Evolutionary conservation across 225 moss, liverwort and hornwort species (phyloP).

Genomic region (Pseudisothecium myosuroides): DNA sequence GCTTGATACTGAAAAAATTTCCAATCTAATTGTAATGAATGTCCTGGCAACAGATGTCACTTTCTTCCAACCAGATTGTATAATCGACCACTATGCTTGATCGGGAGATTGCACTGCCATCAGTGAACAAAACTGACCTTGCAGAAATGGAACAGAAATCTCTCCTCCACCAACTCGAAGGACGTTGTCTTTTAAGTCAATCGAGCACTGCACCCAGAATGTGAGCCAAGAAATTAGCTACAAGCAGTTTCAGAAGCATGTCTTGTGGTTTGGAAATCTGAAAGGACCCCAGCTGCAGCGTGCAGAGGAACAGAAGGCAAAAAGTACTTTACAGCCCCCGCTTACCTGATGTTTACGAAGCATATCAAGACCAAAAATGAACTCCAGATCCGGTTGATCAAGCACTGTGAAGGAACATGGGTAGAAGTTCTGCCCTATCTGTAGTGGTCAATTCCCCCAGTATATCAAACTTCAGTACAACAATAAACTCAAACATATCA

Average conservation of each 20-base stretch:
- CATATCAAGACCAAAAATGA: conserved; percentile 98
- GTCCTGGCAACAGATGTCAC: no score
- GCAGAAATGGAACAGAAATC: conserved; percentile 84
- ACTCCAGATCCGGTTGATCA: conserved; percentile 93
- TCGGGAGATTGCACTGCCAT: neutral
- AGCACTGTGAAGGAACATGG: conserved; percentile 98
- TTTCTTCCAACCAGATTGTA: neutral
- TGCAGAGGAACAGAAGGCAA: neutral
- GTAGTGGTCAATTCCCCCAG: neutral
- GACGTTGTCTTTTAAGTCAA: conserved; percentile 77
- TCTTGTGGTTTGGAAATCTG: neutral
- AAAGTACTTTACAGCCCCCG: neutral
- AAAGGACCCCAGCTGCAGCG: neutral
- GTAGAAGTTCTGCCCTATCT: conserved; percentile 91
- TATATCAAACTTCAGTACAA: neutral
- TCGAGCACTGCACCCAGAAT: conserved; percentile 65
- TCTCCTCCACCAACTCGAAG: conserved; percentile 93
- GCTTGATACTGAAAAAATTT: neutral
- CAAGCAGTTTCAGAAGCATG: neutral
- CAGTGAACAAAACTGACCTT: conserved; percentile 11
- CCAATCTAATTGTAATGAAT: neutral
- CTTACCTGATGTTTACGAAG: conserved; percentile 92
- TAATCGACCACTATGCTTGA: neutral
- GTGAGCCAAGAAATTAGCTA: neutral
- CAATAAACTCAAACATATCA: neutral